A percentile compares a stretch with the other conserved stretches of the same genome.
Evolutionary conservation across 2,329 filamentous ascomycete species (phyloP).

Genomic region (Corynespora cassiicola): DNA sequence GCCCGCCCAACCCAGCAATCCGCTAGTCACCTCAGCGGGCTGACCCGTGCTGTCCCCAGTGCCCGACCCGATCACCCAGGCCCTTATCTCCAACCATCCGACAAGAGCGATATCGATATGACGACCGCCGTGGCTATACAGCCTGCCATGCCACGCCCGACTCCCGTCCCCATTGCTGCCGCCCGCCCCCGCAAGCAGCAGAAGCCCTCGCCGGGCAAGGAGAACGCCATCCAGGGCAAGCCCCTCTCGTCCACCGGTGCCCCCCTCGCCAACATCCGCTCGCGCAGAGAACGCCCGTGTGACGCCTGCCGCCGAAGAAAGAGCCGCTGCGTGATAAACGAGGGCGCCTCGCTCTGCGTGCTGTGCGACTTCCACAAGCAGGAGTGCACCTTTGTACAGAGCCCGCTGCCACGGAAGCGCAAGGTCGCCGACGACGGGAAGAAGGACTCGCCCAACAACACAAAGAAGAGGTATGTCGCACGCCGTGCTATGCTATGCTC

Average conservation of each 20-base stretch:
- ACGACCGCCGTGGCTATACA: slow-evolving; percentile 57
- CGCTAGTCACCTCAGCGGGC: slow-evolving; percentile 30
- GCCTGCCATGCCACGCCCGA: slow-evolving; percentile 52
- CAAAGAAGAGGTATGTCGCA: slow-evolving; percentile 76
- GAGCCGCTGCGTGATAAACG: slow-evolving; percentile 78
- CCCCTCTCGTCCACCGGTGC: slow-evolving; percentile 39
- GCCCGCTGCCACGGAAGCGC: slow-evolving; percentile 79
- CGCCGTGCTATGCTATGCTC: too few relatives aligned
- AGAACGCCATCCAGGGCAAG: slow-evolving; percentile 49
- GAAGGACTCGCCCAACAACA: slow-evolving; percentile 62
- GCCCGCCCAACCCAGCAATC: slow-evolving; percentile 35
- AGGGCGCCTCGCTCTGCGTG: slow-evolving; percentile 74
- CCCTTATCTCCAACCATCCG: slow-evolving; percentile 17
- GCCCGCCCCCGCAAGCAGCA: slow-evolving; percentile 51
- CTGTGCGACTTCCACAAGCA: slow-evolving; percentile 79
- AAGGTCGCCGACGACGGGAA: slow-evolving; percentile 72
- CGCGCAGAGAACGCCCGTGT: slow-evolving; percentile 51
- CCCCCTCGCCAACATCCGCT: slow-evolving; percentile 46
- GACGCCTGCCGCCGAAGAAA: slow-evolving; percentile 78
- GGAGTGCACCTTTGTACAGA: slow-evolving; percentile 79
- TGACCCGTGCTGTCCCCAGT: too few relatives aligned
- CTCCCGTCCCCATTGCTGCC: slow-evolving; percentile 53
- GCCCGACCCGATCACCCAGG: slow-evolving; percentile 8
- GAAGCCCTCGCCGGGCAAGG: slow-evolving; percentile 50
- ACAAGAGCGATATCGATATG: slow-evolving; percentile 46